Evolutionary conservation across 257 asterid species (phyloP).

Genomic region (Leptodermis oblonga): DNA sequence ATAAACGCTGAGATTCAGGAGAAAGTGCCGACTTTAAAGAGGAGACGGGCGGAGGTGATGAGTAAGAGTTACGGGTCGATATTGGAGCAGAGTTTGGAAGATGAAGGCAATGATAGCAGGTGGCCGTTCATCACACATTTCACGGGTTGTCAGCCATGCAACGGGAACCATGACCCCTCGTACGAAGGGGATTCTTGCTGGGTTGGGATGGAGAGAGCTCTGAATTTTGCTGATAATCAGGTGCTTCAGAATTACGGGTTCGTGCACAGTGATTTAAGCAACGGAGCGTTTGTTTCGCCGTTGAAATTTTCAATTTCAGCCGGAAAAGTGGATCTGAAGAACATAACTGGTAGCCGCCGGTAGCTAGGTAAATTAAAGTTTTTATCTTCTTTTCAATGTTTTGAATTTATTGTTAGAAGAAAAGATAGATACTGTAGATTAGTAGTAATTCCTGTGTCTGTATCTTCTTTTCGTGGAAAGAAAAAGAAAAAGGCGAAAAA

Average conservation of each 20-base stretch:
- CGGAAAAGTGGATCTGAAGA: background rate
- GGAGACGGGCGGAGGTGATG: slow-evolving; percentile 29
- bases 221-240: slow-evolving; percentile 47
- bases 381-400: no score
- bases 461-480: no score
- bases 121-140: slow-evolving; percentile 38
- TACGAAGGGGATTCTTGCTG: slow-evolving; percentile 29
- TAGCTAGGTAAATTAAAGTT: no score
- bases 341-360: background rate
- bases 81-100: slow-evolving; percentile 23
- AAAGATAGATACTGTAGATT: no score
- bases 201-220: slow-evolving; percentile 33
- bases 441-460: no score
- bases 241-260: slow-evolving; percentile 34
- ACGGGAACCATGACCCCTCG: slow-evolving; percentile 23
- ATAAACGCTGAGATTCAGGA: slow-evolving; percentile 18
- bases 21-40: slow-evolving; percentile 12
- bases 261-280: slow-evolving; percentile 18
- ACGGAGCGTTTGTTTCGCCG: slow-evolving; percentile 21
- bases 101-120: slow-evolving; percentile 13
- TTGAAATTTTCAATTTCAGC: slow-evolving; percentile 24
- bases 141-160: slow-evolving; percentile 45
- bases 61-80: slow-evolving; percentile 15
- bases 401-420: no score
- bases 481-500: no score